Conservation (phyloP, 495 filamentous ascomycete species). For the Platismatia glauca region DNA sequence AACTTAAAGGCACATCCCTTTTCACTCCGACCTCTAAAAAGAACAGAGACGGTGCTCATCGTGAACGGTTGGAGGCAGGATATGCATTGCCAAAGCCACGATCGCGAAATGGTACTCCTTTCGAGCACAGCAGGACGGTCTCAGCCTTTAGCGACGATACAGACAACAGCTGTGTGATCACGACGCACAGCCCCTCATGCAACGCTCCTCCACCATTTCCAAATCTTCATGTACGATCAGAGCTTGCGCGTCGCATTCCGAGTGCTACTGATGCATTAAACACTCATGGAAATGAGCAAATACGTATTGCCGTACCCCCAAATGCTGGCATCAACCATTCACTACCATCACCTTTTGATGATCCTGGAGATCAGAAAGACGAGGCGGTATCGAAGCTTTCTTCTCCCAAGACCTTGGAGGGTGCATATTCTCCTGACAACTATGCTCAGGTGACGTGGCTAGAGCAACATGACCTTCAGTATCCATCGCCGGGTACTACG, state of each 20-base stretch:
- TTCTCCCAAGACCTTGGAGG: not conserved
- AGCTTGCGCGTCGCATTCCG: not conserved
- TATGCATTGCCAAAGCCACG: not conserved
- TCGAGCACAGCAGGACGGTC: not conserved
- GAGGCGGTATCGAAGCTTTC: not conserved
- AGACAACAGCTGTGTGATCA: conserved; percentile 1
- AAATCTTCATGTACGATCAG: conserved; percentile 1
- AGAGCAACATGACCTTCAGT: not conserved
- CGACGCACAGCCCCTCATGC: not conserved
- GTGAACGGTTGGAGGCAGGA: not conserved
- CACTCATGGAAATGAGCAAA: not conserved
- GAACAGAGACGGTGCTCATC: not conserved
- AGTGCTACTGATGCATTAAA: not conserved
- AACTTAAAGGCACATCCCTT: not conserved
- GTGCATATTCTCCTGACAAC: not conserved
- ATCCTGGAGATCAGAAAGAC: not conserved
- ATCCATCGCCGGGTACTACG: not conserved
- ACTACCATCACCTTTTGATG: not conserved
- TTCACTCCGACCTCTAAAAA: not conserved
- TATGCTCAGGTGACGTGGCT: not conserved
- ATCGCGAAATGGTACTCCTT: not conserved
- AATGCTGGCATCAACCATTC: not conserved
- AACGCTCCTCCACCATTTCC: not conserved
- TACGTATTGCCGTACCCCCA: not conserved
- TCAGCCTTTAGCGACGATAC: not conserved